Evolutionary conservation across 2,329 filamentous ascomycete genomes (phyloP).

Genomic region (Diplodia intermedia): DNA sequence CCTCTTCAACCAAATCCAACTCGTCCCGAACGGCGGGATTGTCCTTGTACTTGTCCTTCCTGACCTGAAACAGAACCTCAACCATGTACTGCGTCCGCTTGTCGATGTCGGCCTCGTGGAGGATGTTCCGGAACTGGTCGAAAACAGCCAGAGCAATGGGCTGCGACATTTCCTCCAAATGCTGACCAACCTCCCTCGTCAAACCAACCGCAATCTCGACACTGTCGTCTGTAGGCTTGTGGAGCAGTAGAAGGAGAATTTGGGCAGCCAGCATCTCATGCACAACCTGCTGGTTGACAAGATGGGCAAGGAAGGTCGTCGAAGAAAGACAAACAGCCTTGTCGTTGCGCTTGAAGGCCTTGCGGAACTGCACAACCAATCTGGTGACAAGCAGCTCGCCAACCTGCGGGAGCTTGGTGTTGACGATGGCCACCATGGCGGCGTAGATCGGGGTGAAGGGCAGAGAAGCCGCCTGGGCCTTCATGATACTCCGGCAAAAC

Average conservation of each 20-base stretch:
- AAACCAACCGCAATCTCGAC: constrained; percentile 97
- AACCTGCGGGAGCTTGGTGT: constrained; percentile 94
- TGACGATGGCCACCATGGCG: constrained; percentile 94
- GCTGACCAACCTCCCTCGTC: constrained; percentile 90
- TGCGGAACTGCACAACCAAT: constrained; percentile 89
- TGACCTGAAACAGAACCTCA: constrained; percentile 93
- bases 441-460: constrained; percentile 97
- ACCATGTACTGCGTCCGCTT: constrained; percentile 99
- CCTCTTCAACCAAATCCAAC: constrained; percentile 93
- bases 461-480: constrained; percentile 93
- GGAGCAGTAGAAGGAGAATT: constrained; percentile 86
- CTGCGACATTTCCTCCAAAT: constrained; percentile 92
- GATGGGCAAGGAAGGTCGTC: constrained; percentile 91
- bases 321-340: constrained; percentile 93
- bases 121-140: constrained; percentile 91
- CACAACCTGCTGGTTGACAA: constrained; percentile 95
- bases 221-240: constrained; percentile 96
- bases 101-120: constrained; percentile 96
- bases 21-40: constrained; percentile 91
- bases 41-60: constrained; percentile 96
- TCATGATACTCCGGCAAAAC: constrained; percentile 97
- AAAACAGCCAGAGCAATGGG: constrained; percentile 89
- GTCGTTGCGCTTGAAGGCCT: constrained; percentile 95
- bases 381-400: constrained; percentile 88
- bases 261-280: constrained; percentile 94